A percentile compares a stretch with the other conserved stretches of the same genome.
phyloP scores from a whole-genome alignment of 75 land plant genomes.

The Sequoia sempervirens region DNA sequence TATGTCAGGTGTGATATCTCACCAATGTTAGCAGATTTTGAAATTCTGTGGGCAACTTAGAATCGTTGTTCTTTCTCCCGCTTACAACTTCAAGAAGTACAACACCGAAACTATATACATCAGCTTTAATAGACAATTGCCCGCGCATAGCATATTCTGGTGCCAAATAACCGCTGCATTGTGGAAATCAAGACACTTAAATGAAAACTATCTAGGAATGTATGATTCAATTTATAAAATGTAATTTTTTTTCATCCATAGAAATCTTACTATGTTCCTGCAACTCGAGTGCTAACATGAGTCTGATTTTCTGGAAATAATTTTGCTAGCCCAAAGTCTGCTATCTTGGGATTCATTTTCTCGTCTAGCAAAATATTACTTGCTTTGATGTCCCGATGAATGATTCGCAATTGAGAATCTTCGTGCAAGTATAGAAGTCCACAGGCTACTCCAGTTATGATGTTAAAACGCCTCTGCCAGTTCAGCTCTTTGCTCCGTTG shows the following conservation, averaged over 20 bases:
- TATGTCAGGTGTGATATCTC: not conserved
- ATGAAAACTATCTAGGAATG: too few species aligned
- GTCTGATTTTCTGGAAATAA: not conserved
- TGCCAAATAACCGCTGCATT: too few species aligned
- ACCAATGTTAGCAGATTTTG: not conserved
- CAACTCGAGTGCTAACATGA: not conserved
- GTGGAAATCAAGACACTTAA: too few species aligned
- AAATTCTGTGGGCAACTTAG: not conserved
- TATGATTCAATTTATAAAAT: too few species aligned
- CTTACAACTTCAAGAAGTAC: conserved; percentile 34
- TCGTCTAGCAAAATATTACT: too few species aligned
- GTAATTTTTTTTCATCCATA: too few species aligned
- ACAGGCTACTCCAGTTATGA: conserved; percentile 29
- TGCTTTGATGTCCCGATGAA: too few species aligned
- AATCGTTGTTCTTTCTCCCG: conserved; percentile 17
- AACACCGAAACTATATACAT: conserved; percentile 35
- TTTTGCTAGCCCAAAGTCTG: not conserved
- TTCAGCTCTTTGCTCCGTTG: not conserved
- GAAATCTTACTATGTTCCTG: not conserved
- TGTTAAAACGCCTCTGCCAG: conserved; percentile 23
- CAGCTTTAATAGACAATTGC: conserved; percentile 15
- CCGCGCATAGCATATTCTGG: too few species aligned
- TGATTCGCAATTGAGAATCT: conserved; percentile 17
- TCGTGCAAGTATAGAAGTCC: conserved; percentile 38
- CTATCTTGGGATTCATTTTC: not conserved